A percentile compares a stretch with the other conserved stretches of the same genome.
Conservation (phyloP, 2,329 filamentous ascomycete genomes). For the Phyllosticta citribraziliensis region DNA sequence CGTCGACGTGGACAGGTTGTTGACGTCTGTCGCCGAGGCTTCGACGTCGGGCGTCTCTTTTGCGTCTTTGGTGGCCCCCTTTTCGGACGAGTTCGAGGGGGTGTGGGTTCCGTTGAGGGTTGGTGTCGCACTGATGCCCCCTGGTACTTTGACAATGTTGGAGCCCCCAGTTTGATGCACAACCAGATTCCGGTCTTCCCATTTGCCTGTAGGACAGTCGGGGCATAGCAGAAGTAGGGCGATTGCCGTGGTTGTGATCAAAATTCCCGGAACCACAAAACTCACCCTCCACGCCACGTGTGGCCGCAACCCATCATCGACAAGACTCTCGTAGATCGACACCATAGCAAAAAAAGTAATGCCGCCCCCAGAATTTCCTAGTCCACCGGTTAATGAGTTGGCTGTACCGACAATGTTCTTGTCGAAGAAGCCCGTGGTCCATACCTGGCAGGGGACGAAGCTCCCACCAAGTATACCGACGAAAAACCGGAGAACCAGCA, state of each 20-base stretch:
- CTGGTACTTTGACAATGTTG: conserved; percentile 34
- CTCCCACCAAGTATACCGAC: conserved; percentile 68
- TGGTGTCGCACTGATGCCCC: conserved; percentile 37
- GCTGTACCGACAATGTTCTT: conserved; percentile 85
- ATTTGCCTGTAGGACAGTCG: conserved; percentile 74
- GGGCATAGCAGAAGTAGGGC: conserved; percentile 63
- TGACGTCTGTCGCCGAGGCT: conserved; percentile 26
- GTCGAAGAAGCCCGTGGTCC: conserved; percentile 88
- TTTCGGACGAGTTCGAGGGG: too few relatives aligned
- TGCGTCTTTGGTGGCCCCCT: conserved; percentile 31
- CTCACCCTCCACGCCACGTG: conserved; percentile 74
- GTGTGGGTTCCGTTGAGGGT: too few relatives aligned
- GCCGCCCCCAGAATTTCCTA: conserved; percentile 83
- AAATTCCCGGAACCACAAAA: conserved; percentile 73
- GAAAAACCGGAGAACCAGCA: conserved; percentile 70
- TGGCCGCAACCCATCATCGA: conserved; percentile 48
- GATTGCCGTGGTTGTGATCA: conserved; percentile 58
- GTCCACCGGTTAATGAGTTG: conserved; percentile 74
- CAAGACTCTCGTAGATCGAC: too few relatives aligned
- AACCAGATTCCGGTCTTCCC: too few relatives aligned
- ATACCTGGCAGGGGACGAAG: conserved; percentile 83
- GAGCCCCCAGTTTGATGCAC: too few relatives aligned
- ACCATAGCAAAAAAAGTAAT: too few relatives aligned
- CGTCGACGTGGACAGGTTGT: conserved; percentile 42
- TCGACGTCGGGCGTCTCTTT: conserved; percentile 40